Evolutionary conservation across 164 flowering plant genomes (phyloP), one percentile per base, ranked within the genome.

Genomic region (Vitis rotundifolia): DNA sequence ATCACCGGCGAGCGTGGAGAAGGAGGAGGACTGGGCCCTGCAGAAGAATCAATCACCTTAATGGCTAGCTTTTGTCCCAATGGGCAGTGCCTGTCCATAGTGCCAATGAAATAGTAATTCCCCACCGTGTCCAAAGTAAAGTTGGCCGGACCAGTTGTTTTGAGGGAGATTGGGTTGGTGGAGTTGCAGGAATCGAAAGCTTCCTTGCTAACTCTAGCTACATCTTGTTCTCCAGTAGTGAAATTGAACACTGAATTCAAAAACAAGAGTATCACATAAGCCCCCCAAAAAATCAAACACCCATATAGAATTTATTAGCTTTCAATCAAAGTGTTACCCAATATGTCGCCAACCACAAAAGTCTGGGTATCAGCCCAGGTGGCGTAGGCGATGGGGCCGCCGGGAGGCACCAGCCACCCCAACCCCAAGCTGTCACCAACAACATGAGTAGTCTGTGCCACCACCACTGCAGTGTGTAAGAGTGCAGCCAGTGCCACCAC

Each of bases 231-330:
- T 37, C 78, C 83, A 4, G 72, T 63, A n/a, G 52, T 13, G 47
- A 73, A 83, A 31, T 77, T 73, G 75, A 84, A 82, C 16, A 70
- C 77, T 80, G 77, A 22, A 22, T 22, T 22, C 71, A 71, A 64
- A 59, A 56, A 48, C 9, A 7, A 67, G 3, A 58, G 28, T 6
- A 65, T 18, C 26, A 22, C 26, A 22, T 22, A 22, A 22, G 2
- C 26, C 26, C 26, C 26, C 26, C 16, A 29, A 54, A 58, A 26
- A 11, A n/a, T 9, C 16, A 16, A 11, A 11, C 9, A 22, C 22
- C 9, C 44, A 26, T 60, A 13, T 12, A 60, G 26, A 22, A 22
- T 22, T 22, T 22, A 22, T 22, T 22, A 22, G 26, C 63, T 60
- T 18, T 60, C 3, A 44, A 57, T 16, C 31, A 9, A 16, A 22